Evolutionary conservation across 148 eudicot genomes (phyloP).

Genomic region (Salicornia ramosissima): DNA sequence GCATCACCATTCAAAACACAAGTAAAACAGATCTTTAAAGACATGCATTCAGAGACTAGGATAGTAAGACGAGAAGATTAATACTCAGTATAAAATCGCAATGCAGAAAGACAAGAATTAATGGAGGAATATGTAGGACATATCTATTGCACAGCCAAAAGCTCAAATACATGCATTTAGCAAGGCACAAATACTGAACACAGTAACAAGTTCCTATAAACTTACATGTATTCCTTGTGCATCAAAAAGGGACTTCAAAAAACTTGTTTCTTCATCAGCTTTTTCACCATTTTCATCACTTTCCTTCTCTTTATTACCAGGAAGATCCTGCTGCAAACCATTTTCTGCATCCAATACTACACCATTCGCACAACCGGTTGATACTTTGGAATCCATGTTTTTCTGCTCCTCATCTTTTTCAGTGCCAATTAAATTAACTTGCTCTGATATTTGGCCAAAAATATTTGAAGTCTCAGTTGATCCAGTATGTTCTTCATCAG

Average conservation of each 20-base stretch:
- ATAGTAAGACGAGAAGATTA: background rate
- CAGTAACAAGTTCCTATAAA: conserved; percentile 20
- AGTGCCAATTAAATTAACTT: conserved; percentile 63
- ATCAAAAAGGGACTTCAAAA: conserved; percentile 73
- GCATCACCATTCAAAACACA: too few species aligned
- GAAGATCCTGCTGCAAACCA: conserved; percentile 22
- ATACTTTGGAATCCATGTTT: conserved; percentile 16
- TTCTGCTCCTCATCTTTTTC: conserved; percentile 38
- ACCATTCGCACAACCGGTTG: conserved; percentile 27
- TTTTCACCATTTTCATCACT: conserved; percentile 32
- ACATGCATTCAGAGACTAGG: background rate
- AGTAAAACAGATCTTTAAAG: background rate
- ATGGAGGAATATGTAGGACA: background rate
- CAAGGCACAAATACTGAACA: background rate
- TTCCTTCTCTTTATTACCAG: conserved; percentile 39
- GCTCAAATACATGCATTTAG: background rate
- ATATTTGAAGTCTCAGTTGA: conserved; percentile 82
- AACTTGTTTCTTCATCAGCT: conserved; percentile 62
- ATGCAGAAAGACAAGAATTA: background rate
- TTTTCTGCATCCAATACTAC: conserved; percentile 19
- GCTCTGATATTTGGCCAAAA: conserved; percentile 70
- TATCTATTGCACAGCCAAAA: background rate
- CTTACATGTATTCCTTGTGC: conserved; percentile 97
- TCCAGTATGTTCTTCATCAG: conserved; percentile 62
- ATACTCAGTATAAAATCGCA: background rate